These are phyloP conservation scores for Pistacia integerrima DNA, from an alignment of 345 rosid genomes.

Conservation along the genomic window DNA sequence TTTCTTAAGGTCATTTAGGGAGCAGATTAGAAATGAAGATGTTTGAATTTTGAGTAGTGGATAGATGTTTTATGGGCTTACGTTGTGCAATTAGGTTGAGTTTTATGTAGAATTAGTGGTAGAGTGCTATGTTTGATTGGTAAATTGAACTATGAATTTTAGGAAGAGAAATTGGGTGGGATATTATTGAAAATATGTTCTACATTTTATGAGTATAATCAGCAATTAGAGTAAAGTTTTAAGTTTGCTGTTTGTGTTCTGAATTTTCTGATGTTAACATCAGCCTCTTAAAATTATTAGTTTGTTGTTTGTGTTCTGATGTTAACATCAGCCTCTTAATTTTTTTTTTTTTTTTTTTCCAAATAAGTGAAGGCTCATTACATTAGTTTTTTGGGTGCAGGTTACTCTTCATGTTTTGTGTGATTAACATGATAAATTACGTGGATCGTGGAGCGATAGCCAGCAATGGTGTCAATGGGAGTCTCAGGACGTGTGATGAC, in stretches of 20 bases:
- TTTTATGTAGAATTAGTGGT: neutral
- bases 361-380: neutral
- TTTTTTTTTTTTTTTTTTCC: neutral
- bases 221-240: neutral
- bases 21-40: neutral
- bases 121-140: neutral
- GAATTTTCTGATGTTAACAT: neutral
- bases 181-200: neutral
- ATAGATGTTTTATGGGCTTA: neutral
- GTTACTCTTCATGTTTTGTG: conserved; percentile 75
- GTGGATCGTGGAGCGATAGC: conserved; percentile 96
- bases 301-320: neutral
- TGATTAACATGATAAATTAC: conserved; percentile 78
- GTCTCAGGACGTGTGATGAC: conserved; percentile 54
- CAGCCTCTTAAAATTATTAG: neutral
- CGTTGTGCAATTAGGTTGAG: neutral
- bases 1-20: neutral
- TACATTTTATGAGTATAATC: neutral
- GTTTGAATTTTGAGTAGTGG: neutral
- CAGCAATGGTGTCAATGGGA: conserved; percentile 95
- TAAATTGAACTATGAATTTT: neutral
- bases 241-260: neutral
- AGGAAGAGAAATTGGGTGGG: neutral
- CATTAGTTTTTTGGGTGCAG: conserved; percentile 37
- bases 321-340: neutral